Evolutionary conservation across 1,284 basidiomycete species (phyloP).

Genomic region (Leccinum angustisporum): DNA sequence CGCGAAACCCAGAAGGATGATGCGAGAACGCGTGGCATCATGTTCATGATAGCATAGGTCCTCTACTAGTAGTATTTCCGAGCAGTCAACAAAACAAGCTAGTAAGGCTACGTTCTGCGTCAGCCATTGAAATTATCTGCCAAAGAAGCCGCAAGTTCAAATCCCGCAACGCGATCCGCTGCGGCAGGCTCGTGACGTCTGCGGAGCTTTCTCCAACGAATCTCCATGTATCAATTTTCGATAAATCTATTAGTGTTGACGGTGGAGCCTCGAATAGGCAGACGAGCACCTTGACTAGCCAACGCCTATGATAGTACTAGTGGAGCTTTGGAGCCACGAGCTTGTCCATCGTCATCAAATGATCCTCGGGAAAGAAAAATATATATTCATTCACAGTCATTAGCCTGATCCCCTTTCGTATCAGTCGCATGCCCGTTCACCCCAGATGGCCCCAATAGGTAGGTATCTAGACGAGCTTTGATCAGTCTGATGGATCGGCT

Average conservation of each 20-base stretch:
- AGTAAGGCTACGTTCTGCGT: no score
- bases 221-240: no score
- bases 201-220: no score
- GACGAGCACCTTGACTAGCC: background rate
- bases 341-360: background rate
- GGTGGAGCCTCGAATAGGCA: background rate
- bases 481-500: background rate
- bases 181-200: background rate
- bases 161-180: background rate
- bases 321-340: background rate
- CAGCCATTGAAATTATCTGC: no score
- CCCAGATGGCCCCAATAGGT: slow-evolving; percentile 1
- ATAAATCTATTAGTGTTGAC: background rate
- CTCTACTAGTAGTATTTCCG: background rate
- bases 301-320: background rate
- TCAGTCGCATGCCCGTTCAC: background rate
- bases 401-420: background rate
- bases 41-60: background rate
- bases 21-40: background rate
- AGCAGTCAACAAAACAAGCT: background rate
- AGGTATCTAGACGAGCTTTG: background rate
- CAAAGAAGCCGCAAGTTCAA: background rate
- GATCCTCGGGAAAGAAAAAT: background rate
- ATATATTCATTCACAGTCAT: background rate
- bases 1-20: background rate